These are phyloP conservation scores for Solanum arcanum DNA, from an alignment of 257 asterid species.

Conservation along the genomic window DNA sequence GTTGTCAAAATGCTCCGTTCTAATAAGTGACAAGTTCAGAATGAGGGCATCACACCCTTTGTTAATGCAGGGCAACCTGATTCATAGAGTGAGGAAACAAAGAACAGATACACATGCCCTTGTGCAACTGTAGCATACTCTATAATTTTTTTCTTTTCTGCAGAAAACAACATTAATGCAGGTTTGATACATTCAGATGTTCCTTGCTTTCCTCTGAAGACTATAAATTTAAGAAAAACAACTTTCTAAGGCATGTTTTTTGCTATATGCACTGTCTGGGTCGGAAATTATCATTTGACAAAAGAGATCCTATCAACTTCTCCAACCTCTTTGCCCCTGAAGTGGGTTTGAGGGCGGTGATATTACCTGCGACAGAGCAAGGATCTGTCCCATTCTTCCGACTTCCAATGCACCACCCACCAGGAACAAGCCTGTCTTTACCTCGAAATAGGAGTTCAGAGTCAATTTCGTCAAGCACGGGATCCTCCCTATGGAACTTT, in stretches of 20 bases:
- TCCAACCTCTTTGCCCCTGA: slow-evolving; percentile 78
- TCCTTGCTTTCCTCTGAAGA: slow-evolving; percentile 4
- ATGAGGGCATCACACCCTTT: neutral
- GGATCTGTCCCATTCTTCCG: slow-evolving; percentile 70
- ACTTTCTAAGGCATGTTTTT: neutral
- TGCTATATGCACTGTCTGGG: slow-evolving; percentile 72
- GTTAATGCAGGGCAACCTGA: neutral
- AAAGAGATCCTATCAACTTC: slow-evolving; percentile 40
- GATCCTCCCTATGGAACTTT: slow-evolving; percentile 72
- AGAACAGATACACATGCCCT: neutral
- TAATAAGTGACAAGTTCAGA: neutral
- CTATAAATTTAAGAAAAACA: neutral
- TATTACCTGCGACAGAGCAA: slow-evolving; percentile 60
- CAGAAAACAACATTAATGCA: neutral
- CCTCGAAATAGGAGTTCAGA: slow-evolving; percentile 57
- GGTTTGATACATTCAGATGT: neutral
- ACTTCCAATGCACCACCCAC: slow-evolving; percentile 84
- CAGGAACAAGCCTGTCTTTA: slow-evolving; percentile 63
- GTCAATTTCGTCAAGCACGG: slow-evolving; percentile 64
- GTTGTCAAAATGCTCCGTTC: neutral
- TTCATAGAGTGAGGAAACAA: neutral
- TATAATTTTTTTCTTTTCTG: neutral
- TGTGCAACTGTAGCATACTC: neutral
- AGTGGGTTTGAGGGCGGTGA: slow-evolving; percentile 55
- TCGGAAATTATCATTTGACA: slow-evolving; percentile 51